These are phyloP conservation scores for Dictyostelium capitatum DNA, from an alignment of 78 protist species.

Conservation along the genomic window DNA sequence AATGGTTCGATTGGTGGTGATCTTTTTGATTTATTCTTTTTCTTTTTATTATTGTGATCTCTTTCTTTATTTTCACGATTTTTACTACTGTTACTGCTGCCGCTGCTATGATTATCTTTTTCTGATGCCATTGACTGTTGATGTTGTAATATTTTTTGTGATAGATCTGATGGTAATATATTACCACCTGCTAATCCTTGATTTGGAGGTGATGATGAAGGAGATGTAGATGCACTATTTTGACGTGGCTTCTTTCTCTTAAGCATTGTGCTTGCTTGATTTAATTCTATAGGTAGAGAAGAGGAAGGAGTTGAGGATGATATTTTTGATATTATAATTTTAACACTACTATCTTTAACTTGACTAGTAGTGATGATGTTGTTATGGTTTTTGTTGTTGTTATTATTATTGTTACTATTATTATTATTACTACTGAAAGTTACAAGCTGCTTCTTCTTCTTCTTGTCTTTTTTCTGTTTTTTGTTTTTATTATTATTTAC, in stretches of 20 bases:
- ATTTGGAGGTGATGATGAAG: constrained; percentile 43
- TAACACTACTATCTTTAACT: neutral
- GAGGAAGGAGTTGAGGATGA: neutral
- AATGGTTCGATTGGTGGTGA: neutral
- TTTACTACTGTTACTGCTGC: neutral
- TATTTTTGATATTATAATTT: constrained; percentile 7
- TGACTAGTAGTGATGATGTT: neutral
- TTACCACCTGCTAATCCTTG: neutral
- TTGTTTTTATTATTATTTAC: neutral
- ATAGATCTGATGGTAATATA: neutral
- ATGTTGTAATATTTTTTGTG: neutral
- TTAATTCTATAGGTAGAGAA: neutral
- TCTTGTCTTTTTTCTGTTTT: neutral
- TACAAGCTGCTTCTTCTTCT: neutral
- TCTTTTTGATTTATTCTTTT: constrained; percentile 10
- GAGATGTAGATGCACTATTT: constrained; percentile 26
- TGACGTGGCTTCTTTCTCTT: constrained; percentile 47
- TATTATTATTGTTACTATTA: neutral
- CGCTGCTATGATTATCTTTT: neutral
- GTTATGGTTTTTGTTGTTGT: neutral
- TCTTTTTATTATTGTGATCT: neutral
- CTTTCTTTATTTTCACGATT: neutral
- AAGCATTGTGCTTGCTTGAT: constrained; percentile 21
- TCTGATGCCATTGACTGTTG: constrained; percentile 23
- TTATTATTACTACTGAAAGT: neutral